phyloP scores from a whole-genome alignment of 1,284 basidiomycete genomes.

The Mycena sp. region DNA sequence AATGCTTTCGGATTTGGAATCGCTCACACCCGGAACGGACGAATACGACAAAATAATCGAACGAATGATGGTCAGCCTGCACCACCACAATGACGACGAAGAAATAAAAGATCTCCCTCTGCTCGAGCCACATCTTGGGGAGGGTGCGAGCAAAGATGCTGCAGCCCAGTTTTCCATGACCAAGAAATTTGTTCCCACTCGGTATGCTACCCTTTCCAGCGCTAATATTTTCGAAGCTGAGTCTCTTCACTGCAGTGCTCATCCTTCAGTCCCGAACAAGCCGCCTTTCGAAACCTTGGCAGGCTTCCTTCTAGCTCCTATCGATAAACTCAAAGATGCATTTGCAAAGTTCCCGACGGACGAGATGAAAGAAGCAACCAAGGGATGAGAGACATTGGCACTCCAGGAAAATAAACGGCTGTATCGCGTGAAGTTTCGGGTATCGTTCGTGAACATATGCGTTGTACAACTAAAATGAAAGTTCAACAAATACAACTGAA shows the following conservation, averaged over 20 bases:
- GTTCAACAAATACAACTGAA: too few species aligned
- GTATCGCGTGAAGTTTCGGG: too few species aligned
- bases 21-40: slow-evolving; percentile 49
- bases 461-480: too few species aligned
- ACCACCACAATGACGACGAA: slow-evolving; percentile 64
- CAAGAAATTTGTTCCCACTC: slow-evolving; percentile 72
- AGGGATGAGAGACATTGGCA: not conserved
- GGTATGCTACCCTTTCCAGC: slow-evolving; percentile 42
- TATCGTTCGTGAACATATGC: too few species aligned
- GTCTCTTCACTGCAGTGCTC: slow-evolving; percentile 46
- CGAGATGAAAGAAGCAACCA: slow-evolving; percentile 55
- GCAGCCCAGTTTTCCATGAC: slow-evolving; percentile 62
- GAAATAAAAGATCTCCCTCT: slow-evolving; percentile 64
- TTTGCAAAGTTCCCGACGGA: slow-evolving; percentile 67
- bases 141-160: slow-evolving; percentile 48
- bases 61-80: slow-evolving; percentile 57
- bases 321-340: slow-evolving; percentile 68
- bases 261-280: slow-evolving; percentile 61
- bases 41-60: slow-evolving; percentile 55
- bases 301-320: slow-evolving; percentile 63
- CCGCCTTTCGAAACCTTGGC: slow-evolving; percentile 71
- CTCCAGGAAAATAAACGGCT: too few species aligned
- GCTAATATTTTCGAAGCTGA: not conserved
- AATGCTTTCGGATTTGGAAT: slow-evolving; percentile 57
- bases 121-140: slow-evolving; percentile 56